Base-by-base conservation (phyloP, 2,329 filamentous ascomycete species). In the Hypoxylon rubiginosum region DNA sequence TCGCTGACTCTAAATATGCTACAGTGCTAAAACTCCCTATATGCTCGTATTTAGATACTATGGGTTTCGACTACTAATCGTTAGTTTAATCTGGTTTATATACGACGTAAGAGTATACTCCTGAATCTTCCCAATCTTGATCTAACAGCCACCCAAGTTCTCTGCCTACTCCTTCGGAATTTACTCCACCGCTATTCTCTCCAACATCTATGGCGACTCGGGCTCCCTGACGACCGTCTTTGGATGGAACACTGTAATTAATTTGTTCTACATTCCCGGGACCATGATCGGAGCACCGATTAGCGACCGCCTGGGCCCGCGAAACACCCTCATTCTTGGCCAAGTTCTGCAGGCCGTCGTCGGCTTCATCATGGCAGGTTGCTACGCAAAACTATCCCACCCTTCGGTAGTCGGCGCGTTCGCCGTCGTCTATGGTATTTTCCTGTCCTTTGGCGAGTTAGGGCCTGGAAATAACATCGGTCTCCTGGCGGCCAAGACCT, bases 391-490 rank as follows among this genome's bases (percentile, higher is more conserved):
- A 56, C 86, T 97, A n/a, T 88, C 89, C 0, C 85, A 88, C 55
- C 82, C 89, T 0, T 75, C 84, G 64, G 88, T 93, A 64, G 88
- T 96, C 4, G 92, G 84, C 7, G 92, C 84, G 0, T 97, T 96
- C 71, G 90, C 92, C 1, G 90, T 94, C 4, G 88, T 95, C 2
- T 95, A 94, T 72, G 92, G 89, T 15, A 84, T 96, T 68, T 96
- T 96, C 81, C 82, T 93, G 1, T 87, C 90, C 0, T 84, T 95
- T 1, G 92, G 92, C 53, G 93, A 96, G 78, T 80, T 97, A 43
- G 94, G 94, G 0, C 93, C 94, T 0, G 94, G 94, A 11, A 92
- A 97, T 82, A 97, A 97, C 78, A 97, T 97, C 71, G 94, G 94
- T 2, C 85, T 97, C 0, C 79, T 97, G 30, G 94, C 94, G 0